Base-by-base conservation (phyloP, 768 basidiomycete species). In the Austroboletus eburneus region DNA sequence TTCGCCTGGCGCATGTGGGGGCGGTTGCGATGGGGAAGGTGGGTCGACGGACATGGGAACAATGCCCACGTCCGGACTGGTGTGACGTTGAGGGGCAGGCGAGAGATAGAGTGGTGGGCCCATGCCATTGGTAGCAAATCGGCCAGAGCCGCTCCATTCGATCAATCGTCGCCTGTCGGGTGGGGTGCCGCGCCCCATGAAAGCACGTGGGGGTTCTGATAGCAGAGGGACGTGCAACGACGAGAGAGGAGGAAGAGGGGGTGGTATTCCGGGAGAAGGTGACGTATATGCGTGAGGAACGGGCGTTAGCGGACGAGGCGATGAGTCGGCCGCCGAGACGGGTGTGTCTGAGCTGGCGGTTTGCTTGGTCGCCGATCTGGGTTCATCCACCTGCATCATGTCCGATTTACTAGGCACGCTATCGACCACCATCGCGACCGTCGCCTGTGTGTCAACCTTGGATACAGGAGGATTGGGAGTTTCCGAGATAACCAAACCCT, bases 171-270 rank as follows among this genome's bases (percentile, higher is more conserved):
- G 56, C 36, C 59, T 57, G 17, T 66, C 66, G 7, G 64, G 64
- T 3, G 64, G 64, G 0, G 64, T 66, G 10, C 64, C 64, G 3
- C 64, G 66, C 17, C 64, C 64, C 64, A 66, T 66, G 29, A 66
- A 66, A 3, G 66, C 64, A 22, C 66, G 64, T 1, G 61, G 59
- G 1, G 63, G 64, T 35, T 66, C 64, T 12, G 64, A 66, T 7
- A 66, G 45, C 1, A 66, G 35, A 27, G 64, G 64, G 18, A 68
- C 64, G 20, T 65, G 64, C 30, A 66, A 40, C 0, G 64, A 67
- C 0, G 64, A 64, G 1, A 66, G 64, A 2, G 48, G 37, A 0
- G 59, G 65, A 25, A 66, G 50, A 6, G 24, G 46, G 12, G 50
- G 52, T 1, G 42, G 50, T 1, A 52, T 45, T n/a, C 48, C 27